Percentiles rank a stretch among this genome's conserved stretches.
Conservation (phyloP, 2,329 filamentous ascomycete species). For the Fusarium paranaense region DNA sequence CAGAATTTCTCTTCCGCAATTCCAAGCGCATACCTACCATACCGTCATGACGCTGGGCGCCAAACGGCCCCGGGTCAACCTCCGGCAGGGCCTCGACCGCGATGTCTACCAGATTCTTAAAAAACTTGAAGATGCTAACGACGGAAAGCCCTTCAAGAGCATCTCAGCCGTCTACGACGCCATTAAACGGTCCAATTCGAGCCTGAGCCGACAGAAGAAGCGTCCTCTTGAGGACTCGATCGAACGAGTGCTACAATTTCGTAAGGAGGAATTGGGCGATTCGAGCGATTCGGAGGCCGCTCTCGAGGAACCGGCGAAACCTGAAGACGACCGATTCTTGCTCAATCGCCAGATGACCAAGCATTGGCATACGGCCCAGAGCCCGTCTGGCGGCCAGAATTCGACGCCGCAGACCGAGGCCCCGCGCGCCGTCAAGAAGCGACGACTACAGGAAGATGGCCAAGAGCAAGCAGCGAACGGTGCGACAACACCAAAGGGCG, state of each 20-base stretch:
- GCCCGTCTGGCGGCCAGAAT: neutral
- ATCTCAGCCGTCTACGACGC: conserved; percentile 77
- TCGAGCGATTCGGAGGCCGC: conserved; percentile 64
- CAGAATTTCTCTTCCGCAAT: neutral
- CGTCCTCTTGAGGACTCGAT: conserved; percentile 86
- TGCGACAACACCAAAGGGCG: conserved; percentile 26
- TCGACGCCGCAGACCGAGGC: conserved; percentile 28
- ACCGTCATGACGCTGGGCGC: conserved; percentile 29
- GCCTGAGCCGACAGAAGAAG: conserved; percentile 84
- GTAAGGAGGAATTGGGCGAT: conserved; percentile 73
- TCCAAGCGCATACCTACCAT: too few species aligned
- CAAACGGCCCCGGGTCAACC: conserved; percentile 23
- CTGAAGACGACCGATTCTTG: conserved; percentile 52
- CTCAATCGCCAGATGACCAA: conserved; percentile 58
- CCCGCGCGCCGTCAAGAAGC: conserved; percentile 47
- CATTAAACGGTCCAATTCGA: conserved; percentile 89
- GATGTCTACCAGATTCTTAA: conserved; percentile 84
- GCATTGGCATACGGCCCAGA: conserved; percentile 48
- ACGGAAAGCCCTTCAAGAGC: conserved; percentile 61
- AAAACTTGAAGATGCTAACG: conserved; percentile 77
- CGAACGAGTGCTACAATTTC: conserved; percentile 80
- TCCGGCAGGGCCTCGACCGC: conserved; percentile 63
- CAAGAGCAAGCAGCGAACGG: conserved; percentile 39
- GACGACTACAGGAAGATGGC: conserved; percentile 45
- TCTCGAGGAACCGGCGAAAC: conserved; percentile 54